A percentile compares a stretch with the other conserved stretches of the same genome.
phyloP scores from a whole-genome alignment of 805 yeast species.

The Yarrowia osloensis region DNA sequence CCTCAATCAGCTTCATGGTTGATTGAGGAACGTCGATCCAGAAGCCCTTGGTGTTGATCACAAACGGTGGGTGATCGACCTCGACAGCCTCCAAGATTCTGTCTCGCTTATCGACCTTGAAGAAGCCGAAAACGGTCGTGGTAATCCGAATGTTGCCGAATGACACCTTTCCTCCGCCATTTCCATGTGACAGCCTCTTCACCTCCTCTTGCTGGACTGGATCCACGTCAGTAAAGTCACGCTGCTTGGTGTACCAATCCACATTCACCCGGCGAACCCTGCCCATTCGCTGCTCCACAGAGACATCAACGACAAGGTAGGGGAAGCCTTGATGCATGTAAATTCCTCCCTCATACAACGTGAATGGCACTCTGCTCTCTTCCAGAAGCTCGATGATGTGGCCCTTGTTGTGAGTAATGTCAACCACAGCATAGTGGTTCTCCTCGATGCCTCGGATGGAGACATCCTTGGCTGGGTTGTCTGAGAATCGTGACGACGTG shows the following conservation, averaged over 20 bases:
- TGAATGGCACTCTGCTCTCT: slow-evolving; percentile 83
- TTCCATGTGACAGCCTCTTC: slow-evolving; percentile 31
- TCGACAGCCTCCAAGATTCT: slow-evolving; percentile 92
- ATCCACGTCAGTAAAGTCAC: slow-evolving; percentile 93
- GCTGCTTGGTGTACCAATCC: slow-evolving; percentile 88
- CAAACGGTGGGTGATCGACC: slow-evolving; percentile 83
- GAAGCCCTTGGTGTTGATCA: slow-evolving; percentile 70
- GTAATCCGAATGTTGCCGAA: slow-evolving; percentile 76
- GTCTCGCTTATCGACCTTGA: slow-evolving; percentile 74
- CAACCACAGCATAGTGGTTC: slow-evolving; percentile 83
- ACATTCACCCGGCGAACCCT: slow-evolving; percentile 86
- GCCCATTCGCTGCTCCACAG: slow-evolving; percentile 76
- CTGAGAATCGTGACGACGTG: slow-evolving; percentile 31
- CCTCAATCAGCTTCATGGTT: slow-evolving; percentile 60
- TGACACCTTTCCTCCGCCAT: slow-evolving; percentile 42
- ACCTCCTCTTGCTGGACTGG: slow-evolving; percentile 51
- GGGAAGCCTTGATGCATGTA: slow-evolving; percentile 93
- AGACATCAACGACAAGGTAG: slow-evolving; percentile 80
- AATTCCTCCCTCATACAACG: slow-evolving; percentile 89
- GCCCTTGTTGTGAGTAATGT: slow-evolving; percentile 74
- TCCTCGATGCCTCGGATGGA: slow-evolving; percentile 83
- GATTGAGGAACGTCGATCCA: slow-evolving; percentile 83
- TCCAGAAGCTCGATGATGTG: slow-evolving; percentile 83
- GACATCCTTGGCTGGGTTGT: slow-evolving; percentile 51
- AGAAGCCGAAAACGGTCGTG: slow-evolving; percentile 85